Evolutionary conservation across 805 yeast genomes (phyloP), one percentile per base, ranked within the genome.

Genomic region (Diddensiella santjacobensis): DNA sequence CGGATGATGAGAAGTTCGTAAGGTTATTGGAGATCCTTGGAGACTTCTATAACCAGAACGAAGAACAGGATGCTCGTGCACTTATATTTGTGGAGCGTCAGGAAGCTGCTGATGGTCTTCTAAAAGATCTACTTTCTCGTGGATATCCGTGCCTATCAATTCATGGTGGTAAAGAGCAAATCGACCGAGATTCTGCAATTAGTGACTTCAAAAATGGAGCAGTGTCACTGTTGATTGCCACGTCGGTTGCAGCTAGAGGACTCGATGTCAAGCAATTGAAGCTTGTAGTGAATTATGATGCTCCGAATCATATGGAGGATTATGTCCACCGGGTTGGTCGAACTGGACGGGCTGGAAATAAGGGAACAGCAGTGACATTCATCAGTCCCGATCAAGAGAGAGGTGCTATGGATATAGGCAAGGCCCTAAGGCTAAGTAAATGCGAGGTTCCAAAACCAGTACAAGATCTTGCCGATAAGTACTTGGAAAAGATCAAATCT

Each of bases 291-390:
- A 86, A 93, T 68, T 86, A 76, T 58, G 89, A 85, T 55, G 76
- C 87, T 0, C 95, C 96, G 0, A 86, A 76, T 54, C 95, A 90
- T 51, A 75, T 89, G 74, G 98, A 95, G 53, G 98, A 93, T 63
- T 93, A 93, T 61, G 91, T 93, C 10, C 99, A 93, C 67, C 76
- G 98, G 5, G 96, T 90, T 0, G 99, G 99, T 0, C 72, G 99
- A 49, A 93, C 99, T 0, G 99, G 97, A 0, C 73, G 99, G 51
- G 98, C 97, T 1, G 93, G 93, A 0, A 74, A 75, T 30, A 69
- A 67, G 2, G 99, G 99, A 2, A 71, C 71, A 1, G 84, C 84
- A n/a, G 71, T 88, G 3, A 85, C 97, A 0, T 78, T 91, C 54
- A 70, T 93, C 3, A 70, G 81, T 1, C 69, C 76, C 0, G 68